These are phyloP conservation scores for Neurospora sp. DNA, from an alignment of 495 filamentous ascomycete species.

Conservation along the genomic window DNA sequence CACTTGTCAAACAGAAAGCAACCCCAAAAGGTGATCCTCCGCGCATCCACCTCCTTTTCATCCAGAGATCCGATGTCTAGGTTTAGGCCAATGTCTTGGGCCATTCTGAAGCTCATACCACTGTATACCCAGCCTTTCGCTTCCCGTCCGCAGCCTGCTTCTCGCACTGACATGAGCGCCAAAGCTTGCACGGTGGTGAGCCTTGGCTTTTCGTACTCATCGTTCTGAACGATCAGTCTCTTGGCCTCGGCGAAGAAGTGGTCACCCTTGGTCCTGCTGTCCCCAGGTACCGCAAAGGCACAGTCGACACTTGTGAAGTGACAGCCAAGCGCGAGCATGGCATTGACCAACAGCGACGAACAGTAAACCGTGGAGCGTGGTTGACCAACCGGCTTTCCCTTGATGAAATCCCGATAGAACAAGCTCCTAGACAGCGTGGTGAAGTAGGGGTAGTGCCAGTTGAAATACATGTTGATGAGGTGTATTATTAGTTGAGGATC, in stretches of 20 bases:
- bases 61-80: constrained; percentile 65
- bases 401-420: constrained; percentile 78
- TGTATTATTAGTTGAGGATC: constrained; percentile 73
- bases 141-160: constrained; percentile 91
- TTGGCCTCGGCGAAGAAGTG: constrained; percentile 97
- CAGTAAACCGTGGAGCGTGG: constrained; percentile 60
- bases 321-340: constrained; percentile 91
- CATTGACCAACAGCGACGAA: constrained; percentile 82
- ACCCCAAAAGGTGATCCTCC: constrained; percentile 95
- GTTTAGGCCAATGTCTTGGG: constrained; percentile 84
- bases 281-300: constrained; percentile 55
- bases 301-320: constrained; percentile 78
- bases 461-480: constrained; percentile 94
- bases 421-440: constrained; percentile 81
- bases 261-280: constrained; percentile 82
- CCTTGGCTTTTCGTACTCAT: constrained; percentile 83
- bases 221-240: constrained; percentile 75
- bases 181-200: constrained; percentile 93
- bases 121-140: constrained; percentile 97
- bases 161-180: constrained; percentile 90
- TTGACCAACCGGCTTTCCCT: constrained; percentile 40
- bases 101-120: constrained; percentile 99
- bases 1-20: constrained; percentile 97
- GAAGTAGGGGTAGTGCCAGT: constrained; percentile 97
- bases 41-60: constrained; percentile 79